A percentile compares a stretch with the other conserved stretches of the same genome.
These are phyloP conservation scores for Apostasia ramifera DNA, from an alignment of 106 monocot genomes.

Conservation along the genomic window DNA sequence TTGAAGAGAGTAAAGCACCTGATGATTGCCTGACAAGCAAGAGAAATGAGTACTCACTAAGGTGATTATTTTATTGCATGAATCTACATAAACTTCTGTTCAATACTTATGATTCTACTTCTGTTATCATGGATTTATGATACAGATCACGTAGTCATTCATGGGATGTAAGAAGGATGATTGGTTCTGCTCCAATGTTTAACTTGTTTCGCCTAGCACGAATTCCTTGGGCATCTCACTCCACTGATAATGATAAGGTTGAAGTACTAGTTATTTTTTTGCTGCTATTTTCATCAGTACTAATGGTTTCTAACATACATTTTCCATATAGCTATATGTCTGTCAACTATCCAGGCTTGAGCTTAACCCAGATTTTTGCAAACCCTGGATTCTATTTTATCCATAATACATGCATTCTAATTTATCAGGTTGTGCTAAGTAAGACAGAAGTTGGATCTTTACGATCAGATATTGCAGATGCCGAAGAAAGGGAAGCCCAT, in stretches of 20 bases:
- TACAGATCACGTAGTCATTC: slow-evolving; percentile 51
- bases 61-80: slow-evolving; percentile 29
- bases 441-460: slow-evolving; percentile 75
- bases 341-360: background rate
- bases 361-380: too few species aligned
- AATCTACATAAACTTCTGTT: slow-evolving; percentile 4
- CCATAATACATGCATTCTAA: background rate
- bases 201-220: slow-evolving; percentile 61
- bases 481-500: slow-evolving; percentile 82
- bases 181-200: slow-evolving; percentile 58
- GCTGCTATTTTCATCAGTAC: background rate
- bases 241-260: slow-evolving; percentile 48
- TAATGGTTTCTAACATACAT: background rate
- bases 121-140: slow-evolving; percentile 7
- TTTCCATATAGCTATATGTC: background rate
- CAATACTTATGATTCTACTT: slow-evolving; percentile 1
- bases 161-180: slow-evolving; percentile 38
- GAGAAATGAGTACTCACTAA: slow-evolving; percentile 28
- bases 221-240: slow-evolving; percentile 45
- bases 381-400: too few species aligned
- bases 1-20: slow-evolving; percentile 37
- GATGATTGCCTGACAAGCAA: slow-evolving; percentile 28
- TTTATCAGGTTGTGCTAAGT: slow-evolving; percentile 52
- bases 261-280: background rate
- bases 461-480: slow-evolving; percentile 68